Evolutionary conservation across 352 stramenopile genomes (phyloP).

Genomic region (Pythium biforme): DNA sequence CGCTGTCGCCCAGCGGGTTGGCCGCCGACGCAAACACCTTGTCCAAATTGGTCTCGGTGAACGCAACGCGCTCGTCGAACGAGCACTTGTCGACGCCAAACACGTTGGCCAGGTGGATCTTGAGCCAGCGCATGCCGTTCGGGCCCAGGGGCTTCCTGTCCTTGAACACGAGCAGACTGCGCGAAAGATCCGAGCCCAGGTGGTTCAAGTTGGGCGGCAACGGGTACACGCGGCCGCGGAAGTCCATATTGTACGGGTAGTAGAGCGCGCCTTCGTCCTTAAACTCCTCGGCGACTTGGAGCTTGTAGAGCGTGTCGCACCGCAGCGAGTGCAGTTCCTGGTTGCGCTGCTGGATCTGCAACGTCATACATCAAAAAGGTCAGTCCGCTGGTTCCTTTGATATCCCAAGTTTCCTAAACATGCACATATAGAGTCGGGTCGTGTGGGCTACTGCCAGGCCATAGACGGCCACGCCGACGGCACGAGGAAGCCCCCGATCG

Average conservation of each 20-base stretch:
- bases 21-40: conserved; percentile 89
- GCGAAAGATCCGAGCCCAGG: conserved; percentile 97
- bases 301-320: conserved; percentile 95
- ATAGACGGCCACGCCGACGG: not conserved
- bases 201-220: conserved; percentile 99
- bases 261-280: conserved; percentile 96
- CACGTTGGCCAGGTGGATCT: conserved; percentile 95
- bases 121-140: conserved; percentile 97
- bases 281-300: conserved; percentile 96
- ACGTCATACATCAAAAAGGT: not conserved
- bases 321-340: conserved; percentile 93
- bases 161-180: conserved; percentile 95
- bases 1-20: conserved; percentile 86
- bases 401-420: not conserved
- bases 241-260: conserved; percentile 99
- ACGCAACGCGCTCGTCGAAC: conserved; percentile 96
- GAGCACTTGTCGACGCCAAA: conserved; percentile 93
- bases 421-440: not conserved
- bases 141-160: conserved; percentile 94
- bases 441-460: conserved; percentile 13
- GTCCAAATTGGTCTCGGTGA: conserved; percentile 93
- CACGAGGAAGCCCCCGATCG: not conserved
- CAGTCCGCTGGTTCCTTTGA: not conserved
- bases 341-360: conserved; percentile 79
- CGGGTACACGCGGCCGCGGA: conserved; percentile 97